phyloP scores from a whole-genome alignment of 192 early-diverging fungal genomes.

The Backusella liffmaniae region DNA sequence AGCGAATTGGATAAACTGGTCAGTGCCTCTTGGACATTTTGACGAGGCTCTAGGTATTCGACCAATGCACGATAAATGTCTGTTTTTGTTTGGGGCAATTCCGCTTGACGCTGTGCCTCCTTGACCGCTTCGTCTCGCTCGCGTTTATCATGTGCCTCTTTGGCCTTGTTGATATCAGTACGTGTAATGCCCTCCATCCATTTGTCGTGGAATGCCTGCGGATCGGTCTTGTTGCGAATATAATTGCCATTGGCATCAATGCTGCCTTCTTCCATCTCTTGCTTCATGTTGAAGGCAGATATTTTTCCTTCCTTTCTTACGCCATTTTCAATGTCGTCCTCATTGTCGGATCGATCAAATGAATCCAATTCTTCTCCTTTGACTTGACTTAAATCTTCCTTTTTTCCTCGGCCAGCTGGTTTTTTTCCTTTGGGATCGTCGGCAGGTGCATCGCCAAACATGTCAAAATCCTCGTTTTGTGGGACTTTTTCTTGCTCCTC shows the following conservation, averaged over 20 bases:
- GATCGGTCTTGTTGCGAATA: slow-evolving; percentile 65
- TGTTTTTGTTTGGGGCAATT: slow-evolving; percentile 47
- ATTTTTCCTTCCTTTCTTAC: slow-evolving; percentile 43
- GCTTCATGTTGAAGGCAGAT: slow-evolving; percentile 77
- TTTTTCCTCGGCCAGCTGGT: slow-evolving; percentile 25
- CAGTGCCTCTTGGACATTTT: slow-evolving; percentile 59
- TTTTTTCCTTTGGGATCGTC: slow-evolving; percentile 2
- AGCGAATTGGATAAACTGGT: slow-evolving; percentile 52
- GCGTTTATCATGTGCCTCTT: slow-evolving; percentile 49
- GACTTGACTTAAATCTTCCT: slow-evolving; percentile 38
- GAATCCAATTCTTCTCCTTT: slow-evolving; percentile 54
- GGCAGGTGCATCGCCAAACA: slow-evolving; percentile 50
- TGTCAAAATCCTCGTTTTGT: slow-evolving; percentile 51
- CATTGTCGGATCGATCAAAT: slow-evolving; percentile 44
- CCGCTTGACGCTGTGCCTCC: slow-evolving; percentile 44
- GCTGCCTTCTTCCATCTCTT: slow-evolving; percentile 70
- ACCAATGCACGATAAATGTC: slow-evolving; percentile 58
- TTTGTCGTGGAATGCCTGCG: slow-evolving; percentile 65
- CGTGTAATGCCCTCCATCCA: slow-evolving; percentile 69
- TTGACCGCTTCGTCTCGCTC: slow-evolving; percentile 38
- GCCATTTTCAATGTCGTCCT: slow-evolving; percentile 54
- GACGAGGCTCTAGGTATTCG: slow-evolving; percentile 55
- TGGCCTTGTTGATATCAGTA: slow-evolving; percentile 56
- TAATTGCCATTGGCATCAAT: slow-evolving; percentile 72
- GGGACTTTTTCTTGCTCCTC: slow-evolving; percentile 18